Evolutionary conservation across 352 stramenopile species (phyloP).

Genomic region (Plasmopara halstedii): DNA sequence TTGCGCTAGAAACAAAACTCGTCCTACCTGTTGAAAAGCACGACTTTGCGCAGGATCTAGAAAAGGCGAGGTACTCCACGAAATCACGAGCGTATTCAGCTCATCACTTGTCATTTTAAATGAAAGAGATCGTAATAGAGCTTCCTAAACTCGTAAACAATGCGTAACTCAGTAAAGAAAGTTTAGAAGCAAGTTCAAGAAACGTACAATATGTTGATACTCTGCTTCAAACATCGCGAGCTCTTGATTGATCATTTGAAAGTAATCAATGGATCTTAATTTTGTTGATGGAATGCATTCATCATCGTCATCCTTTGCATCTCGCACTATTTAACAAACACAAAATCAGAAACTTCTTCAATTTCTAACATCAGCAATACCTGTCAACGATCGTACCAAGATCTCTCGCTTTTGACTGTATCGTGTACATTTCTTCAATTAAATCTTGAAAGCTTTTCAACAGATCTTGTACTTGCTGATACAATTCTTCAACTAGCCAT

Average conservation of each 20-base stretch:
- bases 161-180: not conserved
- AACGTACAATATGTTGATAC: constrained; percentile 71
- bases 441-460: constrained; percentile 39
- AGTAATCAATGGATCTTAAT: constrained; percentile 50
- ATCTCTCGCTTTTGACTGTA: constrained; percentile 31
- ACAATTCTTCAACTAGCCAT: constrained; percentile 61
- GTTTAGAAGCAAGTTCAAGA: not conserved
- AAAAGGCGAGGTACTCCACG: constrained; percentile 76
- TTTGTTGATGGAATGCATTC: constrained; percentile 13
- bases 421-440: constrained; percentile 48
- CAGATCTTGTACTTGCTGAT: constrained; percentile 47
- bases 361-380: not conserved
- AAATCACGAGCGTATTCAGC: constrained; percentile 72
- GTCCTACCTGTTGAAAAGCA: constrained; percentile 41
- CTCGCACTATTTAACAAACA: constrained; percentile 11
- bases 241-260: constrained; percentile 63
- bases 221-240: constrained; percentile 69
- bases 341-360: not conserved
- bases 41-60: constrained; percentile 41
- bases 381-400: constrained; percentile 16
- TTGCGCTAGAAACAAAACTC: not conserved
- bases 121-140: constrained; percentile 48
- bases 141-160: constrained; percentile 31
- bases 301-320: not conserved
- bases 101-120: constrained; percentile 66